Percentiles rank a stretch among this genome's conserved stretches.
Conservation (phyloP, 257 asterid species). For the Primulina tabacum region DNA sequence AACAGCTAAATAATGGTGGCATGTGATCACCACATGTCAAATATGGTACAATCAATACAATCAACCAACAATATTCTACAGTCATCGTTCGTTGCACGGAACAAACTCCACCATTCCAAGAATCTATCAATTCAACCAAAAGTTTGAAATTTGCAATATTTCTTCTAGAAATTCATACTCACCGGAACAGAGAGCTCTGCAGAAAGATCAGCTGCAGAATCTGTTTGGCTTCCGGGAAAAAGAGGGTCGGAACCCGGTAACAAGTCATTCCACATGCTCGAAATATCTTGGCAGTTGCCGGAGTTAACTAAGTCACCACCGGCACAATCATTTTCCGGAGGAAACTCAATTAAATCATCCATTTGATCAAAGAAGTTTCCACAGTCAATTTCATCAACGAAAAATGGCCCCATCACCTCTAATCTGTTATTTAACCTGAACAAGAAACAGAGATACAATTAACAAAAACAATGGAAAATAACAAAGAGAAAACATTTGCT, state of each 20-base stretch:
- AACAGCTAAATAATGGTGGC: background rate
- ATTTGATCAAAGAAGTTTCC: constrained; percentile 84
- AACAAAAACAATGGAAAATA: background rate
- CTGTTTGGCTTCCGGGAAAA: constrained; percentile 42
- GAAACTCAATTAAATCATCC: constrained; percentile 87
- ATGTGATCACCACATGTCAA: background rate
- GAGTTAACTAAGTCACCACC: constrained; percentile 42
- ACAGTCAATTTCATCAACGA: constrained; percentile 68
- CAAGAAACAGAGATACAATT: background rate
- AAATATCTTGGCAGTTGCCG: constrained; percentile 48
- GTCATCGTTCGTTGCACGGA: background rate
- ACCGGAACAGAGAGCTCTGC: constrained; percentile 92
- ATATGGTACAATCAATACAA: background rate
- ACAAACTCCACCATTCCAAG: background rate
- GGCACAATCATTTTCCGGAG: constrained; percentile 57
- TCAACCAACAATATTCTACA: background rate
- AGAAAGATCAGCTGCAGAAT: constrained; percentile 54
- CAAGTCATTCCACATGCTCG: constrained; percentile 64
- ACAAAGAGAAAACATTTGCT: background rate
- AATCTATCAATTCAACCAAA: no score
- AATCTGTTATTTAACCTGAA: constrained; percentile 27
- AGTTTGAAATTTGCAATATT: no score
- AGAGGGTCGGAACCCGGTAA: constrained; percentile 51
- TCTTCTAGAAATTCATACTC: constrained; percentile 20
- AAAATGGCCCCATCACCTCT: constrained; percentile 54